These are phyloP conservation scores for Saksenaea oblongispora DNA, from an alignment of 371 early-diverging fungal species.

Conservation along the genomic window DNA sequence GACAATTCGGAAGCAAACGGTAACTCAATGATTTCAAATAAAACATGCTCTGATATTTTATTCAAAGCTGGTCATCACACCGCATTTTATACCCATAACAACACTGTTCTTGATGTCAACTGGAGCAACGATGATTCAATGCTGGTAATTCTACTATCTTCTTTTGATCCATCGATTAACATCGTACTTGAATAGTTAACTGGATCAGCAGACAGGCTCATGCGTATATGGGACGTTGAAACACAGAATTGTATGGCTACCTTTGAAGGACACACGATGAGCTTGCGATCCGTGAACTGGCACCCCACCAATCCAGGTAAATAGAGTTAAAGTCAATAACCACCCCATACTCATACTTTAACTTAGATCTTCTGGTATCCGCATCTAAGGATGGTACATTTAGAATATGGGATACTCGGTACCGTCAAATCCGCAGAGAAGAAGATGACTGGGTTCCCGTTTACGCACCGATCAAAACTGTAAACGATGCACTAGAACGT, in stretches of 20 bases:
- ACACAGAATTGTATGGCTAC: conserved; percentile 34
- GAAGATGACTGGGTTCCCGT: conserved; percentile 14
- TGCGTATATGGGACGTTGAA: conserved; percentile 67
- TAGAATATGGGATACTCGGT: conserved; percentile 66
- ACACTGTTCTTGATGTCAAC: conserved; percentile 61
- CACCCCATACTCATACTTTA: background rate
- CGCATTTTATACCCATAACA: conserved; percentile 48
- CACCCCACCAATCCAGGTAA: conserved; percentile 57
- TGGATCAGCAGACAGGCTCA: conserved; percentile 60
- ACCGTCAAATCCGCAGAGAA: conserved; percentile 6
- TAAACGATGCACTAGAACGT: conserved; percentile 18
- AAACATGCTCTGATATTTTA: background rate
- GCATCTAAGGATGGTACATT: conserved; percentile 66
- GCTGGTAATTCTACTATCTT: conserved; percentile 22
- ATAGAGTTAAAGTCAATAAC: conserved; percentile 10
- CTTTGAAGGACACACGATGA: conserved; percentile 55
- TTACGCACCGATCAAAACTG: conserved; percentile 24
- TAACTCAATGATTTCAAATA: conserved; percentile 8
- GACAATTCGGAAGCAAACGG: conserved; percentile 33
- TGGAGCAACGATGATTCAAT: conserved; percentile 58
- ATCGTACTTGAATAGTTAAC: conserved; percentile 39
- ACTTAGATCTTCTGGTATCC: conserved; percentile 60
- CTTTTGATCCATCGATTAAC: background rate
- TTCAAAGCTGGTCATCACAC: conserved; percentile 14
- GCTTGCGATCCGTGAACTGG: conserved; percentile 58